Percentiles rank a stretch among this genome's conserved stretches.
phyloP scores from a whole-genome alignment of 2,329 filamentous ascomycete species.

The Sclerotinia spermophila region DNA sequence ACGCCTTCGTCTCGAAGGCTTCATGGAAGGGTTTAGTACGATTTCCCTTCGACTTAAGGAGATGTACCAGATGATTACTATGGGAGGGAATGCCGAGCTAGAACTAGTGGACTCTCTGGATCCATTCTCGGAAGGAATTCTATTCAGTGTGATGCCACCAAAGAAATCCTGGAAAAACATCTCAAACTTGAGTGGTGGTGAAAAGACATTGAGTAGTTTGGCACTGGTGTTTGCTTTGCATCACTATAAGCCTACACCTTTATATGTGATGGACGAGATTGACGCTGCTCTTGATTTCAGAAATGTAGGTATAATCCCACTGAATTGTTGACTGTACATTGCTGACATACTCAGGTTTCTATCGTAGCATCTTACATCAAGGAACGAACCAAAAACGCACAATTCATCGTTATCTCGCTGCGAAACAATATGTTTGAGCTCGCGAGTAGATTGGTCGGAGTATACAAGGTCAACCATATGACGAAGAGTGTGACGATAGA shows the following conservation, averaged over 20 bases:
- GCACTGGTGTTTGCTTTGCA: conserved; percentile 97
- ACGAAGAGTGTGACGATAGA: conserved; percentile 89
- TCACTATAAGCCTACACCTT: conserved; percentile 93
- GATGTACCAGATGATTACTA: conserved; percentile 99
- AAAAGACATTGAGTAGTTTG: conserved; percentile 92
- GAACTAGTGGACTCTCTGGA: conserved; percentile 95
- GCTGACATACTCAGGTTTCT: conserved; percentile 56
- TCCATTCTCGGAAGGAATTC: conserved; percentile 92
- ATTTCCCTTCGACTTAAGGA: conserved; percentile 96
- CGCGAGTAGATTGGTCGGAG: conserved; percentile 88
- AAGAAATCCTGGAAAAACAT: conserved; percentile 99
- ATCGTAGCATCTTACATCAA: conserved; percentile 99
- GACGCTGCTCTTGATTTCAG: conserved; percentile 96
- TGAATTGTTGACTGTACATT: neutral
- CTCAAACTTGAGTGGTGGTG: conserved; percentile 88
- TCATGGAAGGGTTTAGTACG: conserved; percentile 95
- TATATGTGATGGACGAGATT: conserved; percentile 99
- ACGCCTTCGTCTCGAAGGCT: conserved; percentile 84
- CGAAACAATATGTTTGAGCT: conserved; percentile 99
- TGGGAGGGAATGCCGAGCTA: conserved; percentile 96
- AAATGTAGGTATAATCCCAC: conserved; percentile 66
- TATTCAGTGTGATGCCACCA: conserved; percentile 98
- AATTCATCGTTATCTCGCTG: conserved; percentile 97
- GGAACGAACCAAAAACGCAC: conserved; percentile 97
- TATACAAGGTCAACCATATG: conserved; percentile 99